Evolutionary conservation across 2,329 filamentous ascomycete species (phyloP), one percentile per base, ranked within the genome.

Genomic region (Orbilia quercus): DNA sequence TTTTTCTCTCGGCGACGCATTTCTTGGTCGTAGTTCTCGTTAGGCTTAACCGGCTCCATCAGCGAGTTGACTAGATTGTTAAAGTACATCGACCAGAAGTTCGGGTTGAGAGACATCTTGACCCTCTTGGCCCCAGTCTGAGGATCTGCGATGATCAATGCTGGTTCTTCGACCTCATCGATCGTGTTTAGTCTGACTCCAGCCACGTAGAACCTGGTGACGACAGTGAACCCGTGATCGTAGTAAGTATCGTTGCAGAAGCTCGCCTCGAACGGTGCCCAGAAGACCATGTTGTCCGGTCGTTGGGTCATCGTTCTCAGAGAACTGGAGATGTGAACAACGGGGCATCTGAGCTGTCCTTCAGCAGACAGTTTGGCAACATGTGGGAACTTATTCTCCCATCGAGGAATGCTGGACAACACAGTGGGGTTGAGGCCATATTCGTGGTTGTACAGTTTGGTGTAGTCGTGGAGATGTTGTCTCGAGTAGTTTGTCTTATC

Each of bases 311-410:
- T 76, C 25, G 74, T 74, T 2, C 75, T 69, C 18, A 78, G 64
- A 16, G 75, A 76, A 18, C 76, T 75, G 42, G 76, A 71, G 14
- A 77, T 75, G 54, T 77, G 76, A 40, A 78, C 58, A 25, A 78
- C 74, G 5, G 77, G 75, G 45, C 73, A 76, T 36, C 45, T 69
- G n/a, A 44, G 54, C 42, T 70, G 73, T 64, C 70, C 64, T 63
- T 71, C 34, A 73, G 18, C 20, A n/a, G 69, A 64, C 16, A 77
- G 67, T 34, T 76, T 75, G 25, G 75, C 75, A 55, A 77, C 54
- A 53, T 76, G 71, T 6, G 77, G 76, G 48, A 78, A 78, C 20
- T 76, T 75, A 23, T 64, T 74, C 36, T 74, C 76, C 77, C 77
- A 77, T 44, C 75, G 59, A 20, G 74, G 76, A 12, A 77, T 76